Percentiles rank a stretch among this genome's conserved stretches.
These are phyloP conservation scores for Salix arbutifolia DNA, from an alignment of 345 rosid genomes.

Conservation along the genomic window DNA sequence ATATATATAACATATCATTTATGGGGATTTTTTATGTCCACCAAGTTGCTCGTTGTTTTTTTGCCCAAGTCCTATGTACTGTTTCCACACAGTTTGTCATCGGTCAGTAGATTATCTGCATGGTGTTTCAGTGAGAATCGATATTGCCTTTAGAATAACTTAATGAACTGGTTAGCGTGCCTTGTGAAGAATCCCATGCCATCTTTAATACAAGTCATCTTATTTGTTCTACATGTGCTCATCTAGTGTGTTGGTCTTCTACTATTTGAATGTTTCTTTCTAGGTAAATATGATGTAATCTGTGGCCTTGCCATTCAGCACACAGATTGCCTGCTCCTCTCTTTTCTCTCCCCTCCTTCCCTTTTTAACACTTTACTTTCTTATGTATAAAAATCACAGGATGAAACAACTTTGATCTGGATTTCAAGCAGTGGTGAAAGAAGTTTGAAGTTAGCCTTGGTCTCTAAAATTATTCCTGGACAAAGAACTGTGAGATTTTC, in stretches of 20 bases:
- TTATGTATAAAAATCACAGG: constrained; percentile 48
- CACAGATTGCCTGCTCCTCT: neutral
- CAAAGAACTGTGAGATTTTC: constrained; percentile 82
- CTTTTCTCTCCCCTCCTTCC: neutral
- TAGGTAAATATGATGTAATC: neutral
- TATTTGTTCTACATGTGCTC: neutral
- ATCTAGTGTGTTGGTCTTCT: neutral
- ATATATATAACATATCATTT: neutral
- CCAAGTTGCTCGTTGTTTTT: neutral
- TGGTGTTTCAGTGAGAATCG: neutral
- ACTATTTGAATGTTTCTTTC: neutral
- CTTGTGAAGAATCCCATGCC: neutral
- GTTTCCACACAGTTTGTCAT: neutral
- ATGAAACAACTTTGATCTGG: constrained; percentile 89
- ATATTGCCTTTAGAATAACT: neutral
- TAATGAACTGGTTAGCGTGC: neutral
- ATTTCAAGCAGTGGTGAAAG: constrained; percentile 74
- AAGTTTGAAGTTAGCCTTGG: constrained; percentile 73
- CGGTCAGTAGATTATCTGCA: neutral
- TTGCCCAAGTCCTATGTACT: neutral
- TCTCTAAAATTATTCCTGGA: constrained; percentile 85
- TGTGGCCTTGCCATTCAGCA: neutral
- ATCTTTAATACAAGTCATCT: neutral
- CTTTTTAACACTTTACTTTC: neutral
- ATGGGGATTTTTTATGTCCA: neutral